Base-by-base conservation (phyloP, 2,329 filamentous ascomycete genomes). In the Ploettnerulaceae sp. region DNA sequence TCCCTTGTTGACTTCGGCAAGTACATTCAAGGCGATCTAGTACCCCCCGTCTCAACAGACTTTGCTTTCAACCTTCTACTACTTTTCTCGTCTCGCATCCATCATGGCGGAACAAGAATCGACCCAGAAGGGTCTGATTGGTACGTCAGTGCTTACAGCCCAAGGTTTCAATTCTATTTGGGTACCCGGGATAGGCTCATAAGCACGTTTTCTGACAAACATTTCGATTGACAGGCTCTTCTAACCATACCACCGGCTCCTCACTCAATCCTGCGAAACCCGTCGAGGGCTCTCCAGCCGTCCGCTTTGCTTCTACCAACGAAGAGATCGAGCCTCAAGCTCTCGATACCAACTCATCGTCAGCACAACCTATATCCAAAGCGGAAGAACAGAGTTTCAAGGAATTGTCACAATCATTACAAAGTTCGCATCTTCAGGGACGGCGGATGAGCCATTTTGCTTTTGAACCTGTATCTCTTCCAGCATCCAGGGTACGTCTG, bases 381-480 rank as follows among this genome's bases (percentile, higher is more conserved):
- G 37, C 55, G 14, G 52, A 58, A 14, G 42, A 60, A 38, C 33
- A 49, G 17, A 54, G 56, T 20, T 32, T 64, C 26, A 57, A 57
- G 41, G 53, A 61, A 37, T 71, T 95, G 51, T 82, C 86, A 40
- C 79, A 81, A 57, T 82, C 80, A 18, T 71, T 95, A 20, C 84
- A 89, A 55, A 80, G 81, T 52, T 77, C 82, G 36, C 81, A 84
- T 58, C 75, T 95, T 51, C 90, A 96, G 69, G 84, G 90, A 59
- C 77, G 81, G 47, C 81, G 90, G 54, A 80, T 95, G 73, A 86
- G 85, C 63, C 87, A 89, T 63, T 95, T 89, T 68, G 82, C 85
- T 33, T 97, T 90, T 62, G 90, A 96, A 64, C 84, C 91, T 25
- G 82, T 95, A 54, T 97, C 93, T 26, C 74, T 97, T 42, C 91